Conservation (phyloP, 2,329 filamentous ascomycete species). For the Dactylonectria estremocensis region DNA sequence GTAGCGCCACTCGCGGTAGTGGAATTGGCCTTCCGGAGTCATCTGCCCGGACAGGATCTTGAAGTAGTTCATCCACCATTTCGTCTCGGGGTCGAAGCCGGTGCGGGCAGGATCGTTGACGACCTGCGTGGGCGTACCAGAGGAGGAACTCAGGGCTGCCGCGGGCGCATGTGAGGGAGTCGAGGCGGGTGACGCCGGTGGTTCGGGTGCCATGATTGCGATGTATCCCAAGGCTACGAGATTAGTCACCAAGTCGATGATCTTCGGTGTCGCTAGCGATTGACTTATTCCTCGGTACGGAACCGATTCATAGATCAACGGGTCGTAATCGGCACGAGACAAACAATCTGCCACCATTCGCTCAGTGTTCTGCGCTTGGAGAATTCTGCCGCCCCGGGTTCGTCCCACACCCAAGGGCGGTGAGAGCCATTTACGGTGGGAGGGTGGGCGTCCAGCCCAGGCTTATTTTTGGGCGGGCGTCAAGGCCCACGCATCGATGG, state of each 20-base stretch:
- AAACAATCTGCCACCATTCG: neutral
- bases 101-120: constrained; percentile 73
- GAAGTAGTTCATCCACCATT: constrained; percentile 89
- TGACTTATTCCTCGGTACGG: neutral
- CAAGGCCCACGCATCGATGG: neutral
- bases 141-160: constrained; percentile 31
- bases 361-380: constrained; percentile 4
- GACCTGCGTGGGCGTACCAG: constrained; percentile 54
- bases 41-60: constrained; percentile 83
- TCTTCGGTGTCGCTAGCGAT: neutral
- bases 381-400: constrained; percentile 35
- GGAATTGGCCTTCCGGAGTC: constrained; percentile 76
- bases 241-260: neutral
- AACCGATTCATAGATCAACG: neutral
- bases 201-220: constrained; percentile 41
- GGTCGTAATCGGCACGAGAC: constrained; percentile 1
- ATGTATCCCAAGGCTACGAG: neutral
- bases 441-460: too few species aligned
- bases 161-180: constrained; percentile 35
- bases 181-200: constrained; percentile 26
- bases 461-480: too few species aligned
- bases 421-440: constrained; percentile 27
- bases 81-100: constrained; percentile 73
- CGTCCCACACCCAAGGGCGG: constrained; percentile 35
- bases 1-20: constrained; percentile 86